Evolutionary conservation across 1,284 basidiomycete species (phyloP).

Genomic region (Ganoderma leucocontextum): DNA sequence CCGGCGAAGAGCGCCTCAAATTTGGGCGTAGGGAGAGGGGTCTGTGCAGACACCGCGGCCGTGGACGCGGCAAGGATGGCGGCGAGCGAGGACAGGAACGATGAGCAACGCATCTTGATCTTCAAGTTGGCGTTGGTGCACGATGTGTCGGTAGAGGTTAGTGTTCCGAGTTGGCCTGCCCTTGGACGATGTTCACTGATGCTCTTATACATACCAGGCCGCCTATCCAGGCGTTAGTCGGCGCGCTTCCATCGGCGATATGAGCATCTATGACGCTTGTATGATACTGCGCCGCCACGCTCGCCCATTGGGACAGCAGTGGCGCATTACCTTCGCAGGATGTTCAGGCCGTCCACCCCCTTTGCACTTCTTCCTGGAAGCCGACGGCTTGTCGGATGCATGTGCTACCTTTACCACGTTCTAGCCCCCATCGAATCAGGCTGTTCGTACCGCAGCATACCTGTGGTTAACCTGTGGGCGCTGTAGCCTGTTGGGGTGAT

Average conservation of each 20-base stretch:
- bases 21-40: background rate
- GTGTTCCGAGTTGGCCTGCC: background rate
- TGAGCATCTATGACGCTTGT: background rate
- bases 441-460: background rate
- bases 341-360: background rate
- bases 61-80: background rate
- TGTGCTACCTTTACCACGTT: background rate
- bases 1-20: conserved; percentile 5
- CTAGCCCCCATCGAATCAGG: background rate
- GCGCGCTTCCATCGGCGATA: too few species aligned
- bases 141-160: background rate
- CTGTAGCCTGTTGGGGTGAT: background rate
- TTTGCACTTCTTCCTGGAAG: background rate
- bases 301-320: background rate
- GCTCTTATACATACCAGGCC: background rate
- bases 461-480: background rate
- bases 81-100: background rate
- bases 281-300: background rate
- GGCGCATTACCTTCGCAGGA: background rate
- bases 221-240: background rate
- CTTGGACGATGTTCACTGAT: background rate
- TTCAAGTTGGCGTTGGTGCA: background rate
- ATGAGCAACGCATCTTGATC: background rate
- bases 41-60: background rate
- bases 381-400: background rate